Conservation (phyloP, 2,329 filamentous ascomycete species). For the Trichoderma citrinoviride region DNA sequence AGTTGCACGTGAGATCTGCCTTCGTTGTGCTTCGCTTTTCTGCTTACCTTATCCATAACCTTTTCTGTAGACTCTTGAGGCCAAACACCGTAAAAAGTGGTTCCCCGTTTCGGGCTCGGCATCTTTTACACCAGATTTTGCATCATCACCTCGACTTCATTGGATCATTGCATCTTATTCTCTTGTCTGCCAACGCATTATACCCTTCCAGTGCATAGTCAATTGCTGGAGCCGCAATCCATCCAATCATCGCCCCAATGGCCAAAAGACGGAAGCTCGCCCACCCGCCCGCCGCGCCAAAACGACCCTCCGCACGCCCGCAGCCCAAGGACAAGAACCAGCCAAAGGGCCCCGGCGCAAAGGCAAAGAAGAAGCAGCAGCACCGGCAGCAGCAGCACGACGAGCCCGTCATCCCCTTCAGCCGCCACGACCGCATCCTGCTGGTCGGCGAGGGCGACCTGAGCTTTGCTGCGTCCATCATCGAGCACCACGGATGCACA, state of each 20-base stretch:
- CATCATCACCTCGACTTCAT: no score
- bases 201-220: no score
- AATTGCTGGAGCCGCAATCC: background rate
- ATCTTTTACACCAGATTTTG: no score
- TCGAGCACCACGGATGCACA: conserved; percentile 62
- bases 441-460: conserved; percentile 79
- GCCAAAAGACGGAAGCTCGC: conserved; percentile 46
- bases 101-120: no score
- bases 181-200: background rate
- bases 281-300: conserved; percentile 23
- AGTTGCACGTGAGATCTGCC: conserved; percentile 22
- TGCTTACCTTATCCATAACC: background rate
- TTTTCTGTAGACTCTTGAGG: background rate
- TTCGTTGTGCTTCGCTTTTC: background rate
- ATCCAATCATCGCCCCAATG: conserved; percentile 29
- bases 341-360: background rate
- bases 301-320: conserved; percentile 21
- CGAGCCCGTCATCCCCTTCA: conserved; percentile 63
- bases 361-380: conserved; percentile 23
- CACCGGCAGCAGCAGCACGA: conserved; percentile 30
- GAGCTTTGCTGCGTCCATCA: conserved; percentile 68
- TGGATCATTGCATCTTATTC: background rate
- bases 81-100: background rate
- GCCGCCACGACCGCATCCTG: conserved; percentile 64
- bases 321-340: conserved; percentile 10